phyloP scores from a whole-genome alignment of 306 rosid genomes.

The Betula pendula region DNA sequence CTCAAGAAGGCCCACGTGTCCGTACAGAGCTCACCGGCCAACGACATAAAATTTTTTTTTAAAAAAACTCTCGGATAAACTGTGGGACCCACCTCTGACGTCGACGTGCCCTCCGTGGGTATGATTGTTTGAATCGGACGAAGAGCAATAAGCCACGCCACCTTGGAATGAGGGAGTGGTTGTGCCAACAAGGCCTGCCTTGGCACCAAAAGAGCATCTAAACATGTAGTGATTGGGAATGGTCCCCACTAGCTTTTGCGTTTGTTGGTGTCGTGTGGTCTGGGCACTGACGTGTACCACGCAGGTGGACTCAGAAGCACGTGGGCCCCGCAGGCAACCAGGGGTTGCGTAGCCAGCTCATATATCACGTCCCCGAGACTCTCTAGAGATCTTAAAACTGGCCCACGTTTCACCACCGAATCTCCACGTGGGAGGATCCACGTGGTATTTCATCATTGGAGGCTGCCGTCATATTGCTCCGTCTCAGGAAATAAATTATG shows the following conservation, averaged over 20 bases:
- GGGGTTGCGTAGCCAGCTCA: constrained; percentile 31
- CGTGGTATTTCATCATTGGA: constrained; percentile 12
- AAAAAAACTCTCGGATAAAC: neutral
- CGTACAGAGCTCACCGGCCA: neutral
- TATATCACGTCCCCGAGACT: constrained; percentile 7
- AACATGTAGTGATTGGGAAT: no score
- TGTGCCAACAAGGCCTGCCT: constrained; percentile 24
- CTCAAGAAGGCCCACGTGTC: constrained; percentile 23
- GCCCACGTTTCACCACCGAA: constrained; percentile 27
- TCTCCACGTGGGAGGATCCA: constrained; percentile 21
- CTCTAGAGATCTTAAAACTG: constrained; percentile 11
- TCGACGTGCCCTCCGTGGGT: neutral
- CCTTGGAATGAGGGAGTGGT: neutral
- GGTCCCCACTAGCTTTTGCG: constrained; percentile 19
- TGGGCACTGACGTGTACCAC: constrained; percentile 26
- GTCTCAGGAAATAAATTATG: neutral
- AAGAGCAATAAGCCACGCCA: constrained; percentile 8
- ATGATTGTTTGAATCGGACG: neutral
- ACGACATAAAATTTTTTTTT: neutral
- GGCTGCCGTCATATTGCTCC: neutral
- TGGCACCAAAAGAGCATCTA: neutral
- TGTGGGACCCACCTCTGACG: constrained; percentile 16
- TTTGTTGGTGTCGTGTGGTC: constrained; percentile 33
- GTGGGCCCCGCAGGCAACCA: constrained; percentile 21
- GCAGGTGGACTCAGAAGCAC: neutral